Evolutionary conservation across 805 yeast species (phyloP).

Genomic region (Pachysolen tannophilus): DNA sequence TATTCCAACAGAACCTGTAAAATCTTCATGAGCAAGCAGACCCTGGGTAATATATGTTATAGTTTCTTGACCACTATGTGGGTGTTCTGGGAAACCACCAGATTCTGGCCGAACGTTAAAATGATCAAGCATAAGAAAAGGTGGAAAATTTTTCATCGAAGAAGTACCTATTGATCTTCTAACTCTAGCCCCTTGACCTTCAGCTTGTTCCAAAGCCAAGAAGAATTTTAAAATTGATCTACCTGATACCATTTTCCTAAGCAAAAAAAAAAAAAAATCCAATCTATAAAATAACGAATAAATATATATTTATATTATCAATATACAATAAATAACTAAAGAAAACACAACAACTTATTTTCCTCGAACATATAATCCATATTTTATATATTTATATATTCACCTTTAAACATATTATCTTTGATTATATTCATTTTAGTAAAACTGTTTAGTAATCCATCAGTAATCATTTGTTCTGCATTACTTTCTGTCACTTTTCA

Average conservation of each 20-base stretch:
- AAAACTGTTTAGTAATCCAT: no score
- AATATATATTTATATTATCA: not conserved
- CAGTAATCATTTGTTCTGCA: no score
- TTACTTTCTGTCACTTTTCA: no score
- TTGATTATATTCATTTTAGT: no score
- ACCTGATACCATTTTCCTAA: not conserved
- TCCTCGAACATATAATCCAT: no score
- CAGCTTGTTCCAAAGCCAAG: slow-evolving; percentile 62
- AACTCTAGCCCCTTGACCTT: slow-evolving; percentile 85
- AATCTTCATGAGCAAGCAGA: slow-evolving; percentile 74
- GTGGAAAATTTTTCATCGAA: slow-evolving; percentile 66
- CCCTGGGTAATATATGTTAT: slow-evolving; percentile 61
- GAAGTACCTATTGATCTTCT: slow-evolving; percentile 72
- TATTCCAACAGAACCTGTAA: slow-evolving; percentile 77
- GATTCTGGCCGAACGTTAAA: slow-evolving; percentile 55
- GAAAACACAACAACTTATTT: no score
- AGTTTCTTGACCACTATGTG: slow-evolving; percentile 81
- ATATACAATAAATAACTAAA: no score
- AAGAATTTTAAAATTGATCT: slow-evolving; percentile 45
- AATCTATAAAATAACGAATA: not conserved
- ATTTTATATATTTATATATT: no score
- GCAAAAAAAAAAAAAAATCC: no score
- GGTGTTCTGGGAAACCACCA: slow-evolving; percentile 79
- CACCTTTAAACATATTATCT: no score
- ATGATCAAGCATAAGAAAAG: slow-evolving; percentile 78